A percentile compares a stretch with the other conserved stretches of the same genome.
phyloP scores from a whole-genome alignment of 2,329 filamentous ascomycete species.

The Gnomoniopsis sp. region DNA sequence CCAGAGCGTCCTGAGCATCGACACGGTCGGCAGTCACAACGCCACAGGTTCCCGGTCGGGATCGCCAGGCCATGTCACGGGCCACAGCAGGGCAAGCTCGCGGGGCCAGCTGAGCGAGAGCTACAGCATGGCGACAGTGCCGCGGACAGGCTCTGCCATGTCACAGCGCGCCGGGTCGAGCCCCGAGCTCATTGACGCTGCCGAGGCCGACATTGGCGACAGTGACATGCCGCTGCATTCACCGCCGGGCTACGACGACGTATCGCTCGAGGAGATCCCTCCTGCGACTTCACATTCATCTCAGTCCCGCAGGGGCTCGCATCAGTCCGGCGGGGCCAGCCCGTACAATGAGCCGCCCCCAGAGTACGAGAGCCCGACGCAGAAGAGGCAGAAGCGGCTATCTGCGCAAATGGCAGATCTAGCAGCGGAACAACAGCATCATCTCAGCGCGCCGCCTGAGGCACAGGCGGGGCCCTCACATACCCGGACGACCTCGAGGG shows the following conservation, averaged over 20 bases:
- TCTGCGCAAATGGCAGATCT: slow-evolving; percentile 31
- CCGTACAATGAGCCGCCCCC: slow-evolving; percentile 49
- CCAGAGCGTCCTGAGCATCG: slow-evolving; percentile 55
- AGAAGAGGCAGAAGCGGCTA: slow-evolving; percentile 29
- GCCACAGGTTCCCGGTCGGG: slow-evolving; percentile 16
- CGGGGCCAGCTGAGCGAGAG: slow-evolving; percentile 22
- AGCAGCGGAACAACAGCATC: slow-evolving; percentile 18
- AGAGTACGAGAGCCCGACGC: slow-evolving; percentile 34
- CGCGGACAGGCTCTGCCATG: slow-evolving; percentile 20
- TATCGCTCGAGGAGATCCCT: slow-evolving; percentile 40
- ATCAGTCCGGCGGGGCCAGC: slow-evolving; percentile 33
- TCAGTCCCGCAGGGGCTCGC: slow-evolving; percentile 4
- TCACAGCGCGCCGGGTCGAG: slow-evolving; percentile 45
- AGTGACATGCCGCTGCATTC: slow-evolving; percentile 39
- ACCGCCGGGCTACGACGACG: slow-evolving; percentile 54
- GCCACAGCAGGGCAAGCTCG: slow-evolving; percentile 40
- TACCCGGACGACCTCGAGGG: slow-evolving; percentile 26
- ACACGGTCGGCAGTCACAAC: slow-evolving; percentile 28
- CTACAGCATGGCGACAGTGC: slow-evolving; percentile 26
- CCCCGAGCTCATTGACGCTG: slow-evolving; percentile 46
- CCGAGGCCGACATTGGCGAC: slow-evolving; percentile 44
- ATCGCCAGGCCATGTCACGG: slow-evolving; percentile 20
- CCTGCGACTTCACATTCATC: slow-evolving; percentile 20
- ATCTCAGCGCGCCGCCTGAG: background rate
- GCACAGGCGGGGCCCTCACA: slow-evolving; percentile 7